Percentiles rank a stretch among this genome's conserved stretches.
Conservation (phyloP, 441 rosid genomes). For the Pelargonium myrrhifolium region DNA sequence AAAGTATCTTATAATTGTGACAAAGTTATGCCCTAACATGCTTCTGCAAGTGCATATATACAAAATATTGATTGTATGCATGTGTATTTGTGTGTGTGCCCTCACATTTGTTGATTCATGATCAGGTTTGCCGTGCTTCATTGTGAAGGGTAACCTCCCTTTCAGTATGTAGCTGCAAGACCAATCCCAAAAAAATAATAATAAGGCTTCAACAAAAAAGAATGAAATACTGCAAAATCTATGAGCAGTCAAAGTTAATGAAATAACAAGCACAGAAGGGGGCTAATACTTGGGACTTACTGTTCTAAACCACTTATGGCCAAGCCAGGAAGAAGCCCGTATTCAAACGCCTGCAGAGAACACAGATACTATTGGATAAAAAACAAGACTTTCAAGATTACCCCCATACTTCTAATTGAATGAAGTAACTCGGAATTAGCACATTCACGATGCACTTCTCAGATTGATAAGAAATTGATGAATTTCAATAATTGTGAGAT, state of each 20-base stretch:
- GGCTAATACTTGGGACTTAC: conserved; percentile 35
- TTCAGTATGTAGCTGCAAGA: conserved; percentile 62
- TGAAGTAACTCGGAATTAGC: neutral
- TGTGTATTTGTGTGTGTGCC: neutral
- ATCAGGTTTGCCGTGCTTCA: conserved; percentile 90
- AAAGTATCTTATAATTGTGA: too few species aligned
- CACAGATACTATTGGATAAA: neutral
- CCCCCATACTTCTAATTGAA: neutral
- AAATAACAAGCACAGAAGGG: neutral
- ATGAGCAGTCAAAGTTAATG: conserved; percentile 11
- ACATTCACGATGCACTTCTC: too few species aligned
- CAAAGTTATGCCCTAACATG: too few species aligned
- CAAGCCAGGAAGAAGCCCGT: conserved; percentile 83
- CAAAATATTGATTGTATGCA: neutral
- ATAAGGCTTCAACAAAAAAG: neutral
- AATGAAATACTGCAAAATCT: conserved; percentile 5
- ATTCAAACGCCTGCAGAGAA: conserved; percentile 64
- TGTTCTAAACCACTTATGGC: conserved; percentile 74
- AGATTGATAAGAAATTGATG: too few species aligned
- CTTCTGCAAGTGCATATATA: too few species aligned
- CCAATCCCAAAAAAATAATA: neutral
- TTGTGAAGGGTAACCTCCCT: conserved; percentile 69
- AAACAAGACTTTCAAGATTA: neutral
- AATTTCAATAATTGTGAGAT: neutral
- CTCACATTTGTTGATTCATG: conserved; percentile 81